Base-by-base conservation (phyloP, 2,329 filamentous ascomycete genomes). In the Akanthomyces uredinophilus region DNA sequence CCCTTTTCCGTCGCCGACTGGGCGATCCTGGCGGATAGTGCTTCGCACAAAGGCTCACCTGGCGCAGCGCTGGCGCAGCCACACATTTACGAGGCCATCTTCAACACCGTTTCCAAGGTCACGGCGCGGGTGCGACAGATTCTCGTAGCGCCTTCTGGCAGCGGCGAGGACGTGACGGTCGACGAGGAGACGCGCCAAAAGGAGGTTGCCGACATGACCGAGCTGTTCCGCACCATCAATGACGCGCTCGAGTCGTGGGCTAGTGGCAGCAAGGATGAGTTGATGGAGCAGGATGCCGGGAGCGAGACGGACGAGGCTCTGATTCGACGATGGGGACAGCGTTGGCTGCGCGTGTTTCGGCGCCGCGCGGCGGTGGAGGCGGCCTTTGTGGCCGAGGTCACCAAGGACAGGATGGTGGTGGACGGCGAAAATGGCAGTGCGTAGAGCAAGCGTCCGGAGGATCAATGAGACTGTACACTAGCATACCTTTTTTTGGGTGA, bases 61-160 rank as follows among this genome's bases (percentile, higher is more conserved):
- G 89, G 89, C 54, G 82, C 84, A 49, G 83, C 84, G 3, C 84
- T 99, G 14, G 85, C 89, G 13, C 84, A 89, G 67, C 80, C 87
- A 7, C 88, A 94, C 77, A 82, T 96, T 11, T 97, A 92, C 72
- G 95, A 99, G 78, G 89, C 98, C 78, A 87, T 98, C 18, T 87
- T 88, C 65, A 90, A 90, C 68, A 98, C 95, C 0, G 88, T 97
- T 58, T 83, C 87, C 71, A 98, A 99, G 77, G 94, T 98, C 54
- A 93, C 92, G 1, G 88, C 87, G 65, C 90, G 93, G 35, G 87
- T 96, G 58, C 87, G 91, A 47, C 91, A 96, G 75, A 87, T 97
- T 27, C 85, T 91, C 11, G 78, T 80, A 1, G 84, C 87, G 51
- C 79, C 82, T 8, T 82, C 81, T 14, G 37, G 37, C 13, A 75